These are phyloP conservation scores for Ophiostoma sp. DNA, from an alignment of 2,329 filamentous ascomycete species.

Conservation along the genomic window DNA sequence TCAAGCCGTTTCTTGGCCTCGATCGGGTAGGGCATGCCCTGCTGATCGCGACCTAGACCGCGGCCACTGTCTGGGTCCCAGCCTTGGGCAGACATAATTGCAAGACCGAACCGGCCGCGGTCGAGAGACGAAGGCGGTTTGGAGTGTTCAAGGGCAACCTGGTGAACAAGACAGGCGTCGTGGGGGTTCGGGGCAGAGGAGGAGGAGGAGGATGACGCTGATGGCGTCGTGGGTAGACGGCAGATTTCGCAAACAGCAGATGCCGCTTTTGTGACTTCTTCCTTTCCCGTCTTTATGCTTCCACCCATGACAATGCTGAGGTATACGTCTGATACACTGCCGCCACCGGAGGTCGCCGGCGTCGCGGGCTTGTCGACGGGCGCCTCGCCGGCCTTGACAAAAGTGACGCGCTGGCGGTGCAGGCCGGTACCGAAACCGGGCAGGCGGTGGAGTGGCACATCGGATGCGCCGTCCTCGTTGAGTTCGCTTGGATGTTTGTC, in stretches of 20 bases:
- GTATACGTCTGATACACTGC: conserved; percentile 54
- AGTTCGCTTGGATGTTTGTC: background rate
- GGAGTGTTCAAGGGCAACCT: conserved; percentile 62
- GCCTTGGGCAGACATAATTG: conserved; percentile 60
- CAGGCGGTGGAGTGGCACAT: conserved; percentile 49
- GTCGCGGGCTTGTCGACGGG: conserved; percentile 31
- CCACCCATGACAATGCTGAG: conserved; percentile 52
- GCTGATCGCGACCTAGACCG: conserved; percentile 65
- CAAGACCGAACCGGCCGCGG: conserved; percentile 62
- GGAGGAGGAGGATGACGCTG: background rate
- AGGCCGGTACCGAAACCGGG: conserved; percentile 53
- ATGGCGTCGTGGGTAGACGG: conserved; percentile 10
- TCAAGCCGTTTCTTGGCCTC: conserved; percentile 67
- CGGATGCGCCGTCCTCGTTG: conserved; percentile 32
- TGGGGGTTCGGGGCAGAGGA: conserved; percentile 35
- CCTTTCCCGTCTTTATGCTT: conserved; percentile 23
- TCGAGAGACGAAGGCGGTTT: conserved; percentile 68
- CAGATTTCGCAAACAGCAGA: conserved; percentile 18
- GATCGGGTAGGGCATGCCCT: conserved; percentile 71
- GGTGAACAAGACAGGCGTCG: conserved; percentile 62
- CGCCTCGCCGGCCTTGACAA: conserved; percentile 47
- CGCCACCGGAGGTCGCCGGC: conserved; percentile 28
- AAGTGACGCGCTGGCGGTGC: conserved; percentile 49
- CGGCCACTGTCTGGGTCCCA: conserved; percentile 68
- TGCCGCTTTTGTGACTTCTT: background rate